These are phyloP conservation scores for Aspergillus ruber DNA, from an alignment of 2,329 filamentous ascomycete species.

Conservation along the genomic window DNA sequence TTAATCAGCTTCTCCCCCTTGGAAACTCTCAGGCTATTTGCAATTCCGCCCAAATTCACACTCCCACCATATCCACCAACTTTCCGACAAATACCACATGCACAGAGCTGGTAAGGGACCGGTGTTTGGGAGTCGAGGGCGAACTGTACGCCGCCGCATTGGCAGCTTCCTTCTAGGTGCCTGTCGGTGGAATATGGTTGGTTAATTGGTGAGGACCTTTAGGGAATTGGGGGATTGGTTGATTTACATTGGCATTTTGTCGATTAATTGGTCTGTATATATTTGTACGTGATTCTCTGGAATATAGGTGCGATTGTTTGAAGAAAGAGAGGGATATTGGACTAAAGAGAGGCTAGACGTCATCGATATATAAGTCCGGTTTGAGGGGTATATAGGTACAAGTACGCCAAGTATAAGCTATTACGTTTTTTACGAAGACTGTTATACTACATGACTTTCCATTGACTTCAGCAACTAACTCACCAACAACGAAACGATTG, in stretches of 20 bases:
- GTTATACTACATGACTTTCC: neutral
- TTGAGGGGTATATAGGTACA: neutral
- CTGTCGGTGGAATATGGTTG: slow-evolving; percentile 21
- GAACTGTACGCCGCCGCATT: slow-evolving; percentile 45
- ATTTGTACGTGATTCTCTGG: neutral
- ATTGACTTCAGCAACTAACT: too few species aligned
- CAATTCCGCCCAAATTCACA: slow-evolving; percentile 43
- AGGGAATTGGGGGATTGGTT: neutral
- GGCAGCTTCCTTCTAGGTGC: slow-evolving; percentile 45
- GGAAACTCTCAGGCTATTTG: slow-evolving; percentile 34
- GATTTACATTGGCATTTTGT: slow-evolving; percentile 18
- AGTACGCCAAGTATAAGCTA: neutral
- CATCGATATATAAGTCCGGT: slow-evolving; percentile 4
- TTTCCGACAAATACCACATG: slow-evolving; percentile 46
- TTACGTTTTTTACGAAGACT: neutral
- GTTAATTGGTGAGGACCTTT: slow-evolving; percentile 4
- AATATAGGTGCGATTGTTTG: neutral
- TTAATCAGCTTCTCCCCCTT: slow-evolving; percentile 41
- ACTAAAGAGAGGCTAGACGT: slow-evolving; percentile 4
- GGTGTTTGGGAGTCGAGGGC: slow-evolving; percentile 41
- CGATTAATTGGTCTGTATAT: neutral
- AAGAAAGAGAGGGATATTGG: neutral
- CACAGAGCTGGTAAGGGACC: slow-evolving; percentile 45
- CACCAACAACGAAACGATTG: too few species aligned
- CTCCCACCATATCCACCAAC: slow-evolving; percentile 40